Conservation (phyloP, 208 protist genomes). For the Histomonas meleagridis region DNA sequence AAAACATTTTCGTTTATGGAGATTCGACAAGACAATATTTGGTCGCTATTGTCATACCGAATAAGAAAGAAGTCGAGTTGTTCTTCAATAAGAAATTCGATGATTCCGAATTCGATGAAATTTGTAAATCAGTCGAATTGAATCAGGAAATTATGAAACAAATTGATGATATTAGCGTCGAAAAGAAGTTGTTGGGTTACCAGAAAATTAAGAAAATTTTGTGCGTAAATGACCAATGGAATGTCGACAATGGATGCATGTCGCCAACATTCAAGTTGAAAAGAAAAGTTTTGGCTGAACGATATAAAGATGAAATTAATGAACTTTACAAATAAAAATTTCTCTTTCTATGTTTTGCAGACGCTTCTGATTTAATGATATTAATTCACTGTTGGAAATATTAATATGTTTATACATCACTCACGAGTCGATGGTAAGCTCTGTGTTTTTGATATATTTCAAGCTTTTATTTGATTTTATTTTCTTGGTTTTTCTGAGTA, state of each 20-base stretch:
- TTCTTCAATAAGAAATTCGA: neutral
- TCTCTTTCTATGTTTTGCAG: too few relatives aligned
- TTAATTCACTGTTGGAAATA: too few relatives aligned
- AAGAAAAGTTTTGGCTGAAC: neutral
- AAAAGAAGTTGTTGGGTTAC: neutral
- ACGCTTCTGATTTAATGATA: too few relatives aligned
- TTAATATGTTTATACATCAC: too few relatives aligned
- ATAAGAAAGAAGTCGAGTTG: neutral
- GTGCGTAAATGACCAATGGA: neutral
- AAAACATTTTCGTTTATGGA: neutral
- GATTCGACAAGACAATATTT: neutral
- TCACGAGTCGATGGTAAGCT: too few relatives aligned
- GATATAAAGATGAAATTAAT: neutral
- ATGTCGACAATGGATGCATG: neutral
- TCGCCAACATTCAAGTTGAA: conserved; percentile 19
- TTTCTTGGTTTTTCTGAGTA: too few relatives aligned
- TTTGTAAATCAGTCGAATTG: neutral
- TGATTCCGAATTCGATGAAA: neutral
- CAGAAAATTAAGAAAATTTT: neutral
- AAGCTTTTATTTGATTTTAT: too few relatives aligned
- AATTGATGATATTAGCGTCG: neutral
- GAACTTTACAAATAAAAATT: neutral
- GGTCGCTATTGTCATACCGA: neutral
- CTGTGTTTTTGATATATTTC: too few relatives aligned
- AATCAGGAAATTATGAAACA: neutral